Conservation (phyloP, 116 monocot species). For the Thalassia testudinum region DNA sequence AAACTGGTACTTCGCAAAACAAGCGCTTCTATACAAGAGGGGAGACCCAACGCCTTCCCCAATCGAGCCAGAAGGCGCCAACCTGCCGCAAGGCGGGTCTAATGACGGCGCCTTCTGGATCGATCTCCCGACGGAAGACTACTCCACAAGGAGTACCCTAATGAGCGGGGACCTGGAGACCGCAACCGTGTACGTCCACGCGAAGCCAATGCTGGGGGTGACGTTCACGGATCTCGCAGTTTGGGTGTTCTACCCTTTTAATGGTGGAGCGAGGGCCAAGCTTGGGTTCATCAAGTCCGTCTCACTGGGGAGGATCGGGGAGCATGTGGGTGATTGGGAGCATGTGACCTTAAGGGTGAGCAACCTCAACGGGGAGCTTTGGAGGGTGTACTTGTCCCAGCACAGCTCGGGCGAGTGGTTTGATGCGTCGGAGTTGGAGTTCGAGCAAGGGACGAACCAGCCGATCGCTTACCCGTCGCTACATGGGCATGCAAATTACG, state of each 20-base stretch:
- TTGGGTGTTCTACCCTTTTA: constrained; percentile 88
- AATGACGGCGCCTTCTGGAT: constrained; percentile 70
- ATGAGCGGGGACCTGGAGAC: constrained; percentile 39
- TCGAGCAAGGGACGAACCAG: constrained; percentile 23
- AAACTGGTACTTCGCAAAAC: constrained; percentile 62
- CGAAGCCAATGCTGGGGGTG: constrained; percentile 56
- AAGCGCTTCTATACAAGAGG: constrained; percentile 44
- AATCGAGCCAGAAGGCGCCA: constrained; percentile 28
- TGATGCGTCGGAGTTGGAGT: constrained; percentile 39
- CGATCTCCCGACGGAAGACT: constrained; percentile 36
- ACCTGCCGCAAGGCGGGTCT: constrained; percentile 60
- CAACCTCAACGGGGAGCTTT: constrained; percentile 52
- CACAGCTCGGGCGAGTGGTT: constrained; percentile 61
- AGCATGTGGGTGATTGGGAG: constrained; percentile 92
- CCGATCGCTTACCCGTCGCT: constrained; percentile 40
- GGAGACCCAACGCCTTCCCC: constrained; percentile 7
- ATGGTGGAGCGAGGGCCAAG: constrained; percentile 49
- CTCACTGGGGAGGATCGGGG: constrained; percentile 41
- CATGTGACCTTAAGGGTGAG: constrained; percentile 72
- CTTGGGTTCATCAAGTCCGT: constrained; percentile 16
- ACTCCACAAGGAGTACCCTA: constrained; percentile 10
- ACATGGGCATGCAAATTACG: constrained; percentile 60
- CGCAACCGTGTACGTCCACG: constrained; percentile 41
- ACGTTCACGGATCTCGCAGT: constrained; percentile 57
- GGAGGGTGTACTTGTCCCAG: constrained; percentile 50